Percentiles rank a stretch among this genome's conserved stretches.
Conservation (phyloP, 352 stramenopile species). For the Pythium phragmiticola region DNA sequence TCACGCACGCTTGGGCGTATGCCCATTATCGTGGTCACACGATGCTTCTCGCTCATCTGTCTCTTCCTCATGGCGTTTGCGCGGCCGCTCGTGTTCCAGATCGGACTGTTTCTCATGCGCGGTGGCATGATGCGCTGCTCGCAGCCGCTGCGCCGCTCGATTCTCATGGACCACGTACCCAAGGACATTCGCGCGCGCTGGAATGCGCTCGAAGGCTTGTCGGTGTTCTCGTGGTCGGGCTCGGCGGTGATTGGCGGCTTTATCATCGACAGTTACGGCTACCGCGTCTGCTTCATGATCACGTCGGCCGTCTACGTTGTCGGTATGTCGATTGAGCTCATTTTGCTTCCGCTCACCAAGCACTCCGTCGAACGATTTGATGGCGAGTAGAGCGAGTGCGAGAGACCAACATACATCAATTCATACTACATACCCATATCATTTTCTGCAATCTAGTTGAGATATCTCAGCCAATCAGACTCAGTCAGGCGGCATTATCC, state of each 20-base stretch:
- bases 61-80: conserved; percentile 67
- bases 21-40: conserved; percentile 71
- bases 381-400: conserved; percentile 9
- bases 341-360: conserved; percentile 64
- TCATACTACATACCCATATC: conserved; percentile 24
- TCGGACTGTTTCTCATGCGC: conserved; percentile 71
- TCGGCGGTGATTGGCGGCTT: conserved; percentile 77
- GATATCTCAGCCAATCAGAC: conserved; percentile 7
- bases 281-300: conserved; percentile 81
- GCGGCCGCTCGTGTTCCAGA: conserved; percentile 52
- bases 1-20: conserved; percentile 62
- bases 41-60: conserved; percentile 53
- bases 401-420: neutral
- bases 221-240: conserved; percentile 78
- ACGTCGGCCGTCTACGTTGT: conserved; percentile 66
- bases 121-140: conserved; percentile 85
- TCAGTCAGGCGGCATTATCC: neutral
- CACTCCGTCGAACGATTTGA: conserved; percentile 44
- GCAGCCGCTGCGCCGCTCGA: conserved; percentile 68
- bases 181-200: conserved; percentile 72
- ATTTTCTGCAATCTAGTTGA: neutral
- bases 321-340: conserved; percentile 53
- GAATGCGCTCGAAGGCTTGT: conserved; percentile 74
- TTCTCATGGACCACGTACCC: conserved; percentile 81
- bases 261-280: conserved; percentile 74